Evolutionary conservation across 2,329 filamentous ascomycete species (phyloP).

Genomic region (Coleophoma crateriformis): DNA sequence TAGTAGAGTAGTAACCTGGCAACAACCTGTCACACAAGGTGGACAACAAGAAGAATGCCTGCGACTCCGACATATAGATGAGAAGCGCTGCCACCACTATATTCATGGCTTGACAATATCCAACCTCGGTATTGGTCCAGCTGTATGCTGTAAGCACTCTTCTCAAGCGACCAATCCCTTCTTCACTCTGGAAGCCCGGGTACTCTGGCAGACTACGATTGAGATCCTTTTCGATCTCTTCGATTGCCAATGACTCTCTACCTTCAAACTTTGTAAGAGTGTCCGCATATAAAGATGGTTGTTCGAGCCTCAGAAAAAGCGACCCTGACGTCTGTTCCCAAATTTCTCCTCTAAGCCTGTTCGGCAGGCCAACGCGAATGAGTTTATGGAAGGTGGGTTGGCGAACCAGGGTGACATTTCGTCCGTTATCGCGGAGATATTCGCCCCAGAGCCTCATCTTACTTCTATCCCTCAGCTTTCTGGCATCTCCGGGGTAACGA

Average conservation of each 20-base stretch:
- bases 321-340: constrained; percentile 96
- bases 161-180: constrained; percentile 84
- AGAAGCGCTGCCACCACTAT: constrained; percentile 96
- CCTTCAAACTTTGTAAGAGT: constrained; percentile 81
- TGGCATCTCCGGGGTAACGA: constrained; percentile 88
- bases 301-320: constrained; percentile 80
- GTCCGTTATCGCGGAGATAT: constrained; percentile 90
- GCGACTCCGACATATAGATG: constrained; percentile 96
- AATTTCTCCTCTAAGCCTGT: constrained; percentile 85
- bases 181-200: constrained; percentile 92
- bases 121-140: constrained; percentile 92
- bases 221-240: constrained; percentile 98
- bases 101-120: constrained; percentile 99
- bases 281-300: constrained; percentile 76
- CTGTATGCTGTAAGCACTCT: constrained; percentile 94
- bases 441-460: constrained; percentile 98
- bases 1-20: constrained; percentile 96
- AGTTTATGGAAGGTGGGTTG: constrained; percentile 98
- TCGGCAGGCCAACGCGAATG: constrained; percentile 90
- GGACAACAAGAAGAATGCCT: constrained; percentile 92
- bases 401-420: constrained; percentile 85
- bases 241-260: constrained; percentile 86
- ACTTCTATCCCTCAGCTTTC: constrained; percentile 87
- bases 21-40: constrained; percentile 87
- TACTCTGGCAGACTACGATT: constrained; percentile 97